Conservation (phyloP, 176 grass and related monocot species). For the Typha latifolia region DNA sequence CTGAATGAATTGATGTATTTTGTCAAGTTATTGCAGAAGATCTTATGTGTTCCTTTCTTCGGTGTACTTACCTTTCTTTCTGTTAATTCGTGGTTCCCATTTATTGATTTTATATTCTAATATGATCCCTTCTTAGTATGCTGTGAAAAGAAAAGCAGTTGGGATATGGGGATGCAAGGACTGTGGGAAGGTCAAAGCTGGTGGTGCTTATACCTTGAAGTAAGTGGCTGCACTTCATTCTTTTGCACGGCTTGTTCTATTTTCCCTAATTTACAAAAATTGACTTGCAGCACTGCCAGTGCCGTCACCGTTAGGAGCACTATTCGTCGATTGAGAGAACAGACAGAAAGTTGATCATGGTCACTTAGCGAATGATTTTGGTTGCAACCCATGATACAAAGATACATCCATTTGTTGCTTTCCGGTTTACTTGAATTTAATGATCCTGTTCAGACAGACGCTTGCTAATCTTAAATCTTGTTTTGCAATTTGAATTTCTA, state of each 20-base stretch:
- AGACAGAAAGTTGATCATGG: conserved; percentile 44
- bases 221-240: conserved; percentile 13
- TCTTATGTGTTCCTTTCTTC: too few relatives aligned
- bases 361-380: too few relatives aligned
- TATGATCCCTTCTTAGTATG: conserved; percentile 26
- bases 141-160: conserved; percentile 78
- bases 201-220: conserved; percentile 87
- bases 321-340: conserved; percentile 71
- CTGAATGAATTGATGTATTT: too few relatives aligned
- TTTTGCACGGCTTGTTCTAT: background rate
- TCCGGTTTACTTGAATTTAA: too few relatives aligned
- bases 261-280: conserved; percentile 6
- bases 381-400: too few relatives aligned
- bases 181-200: conserved; percentile 70
- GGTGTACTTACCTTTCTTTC: too few relatives aligned
- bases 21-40: too few relatives aligned
- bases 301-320: conserved; percentile 70
- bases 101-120: background rate
- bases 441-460: too few relatives aligned
- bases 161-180: conserved; percentile 90
- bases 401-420: too few relatives aligned
- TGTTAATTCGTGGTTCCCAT: too few relatives aligned
- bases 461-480: too few relatives aligned
- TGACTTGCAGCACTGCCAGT: conserved; percentile 50
- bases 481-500: too few relatives aligned